Conservation (phyloP, 179 eudicot species). For the Beta lomatogona region DNA sequence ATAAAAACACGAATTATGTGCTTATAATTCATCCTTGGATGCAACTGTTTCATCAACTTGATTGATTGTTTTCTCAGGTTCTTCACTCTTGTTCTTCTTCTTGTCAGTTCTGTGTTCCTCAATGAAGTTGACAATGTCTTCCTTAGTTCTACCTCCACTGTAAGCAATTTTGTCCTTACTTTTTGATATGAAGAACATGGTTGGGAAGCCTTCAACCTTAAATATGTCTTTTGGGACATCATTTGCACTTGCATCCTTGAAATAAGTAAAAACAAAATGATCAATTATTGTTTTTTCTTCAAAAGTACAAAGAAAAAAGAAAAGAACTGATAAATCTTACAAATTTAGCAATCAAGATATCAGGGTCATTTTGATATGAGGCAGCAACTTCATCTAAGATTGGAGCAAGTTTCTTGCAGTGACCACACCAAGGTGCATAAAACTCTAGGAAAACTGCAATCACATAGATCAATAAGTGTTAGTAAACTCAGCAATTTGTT, state of each 20-base stretch:
- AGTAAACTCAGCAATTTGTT: neutral
- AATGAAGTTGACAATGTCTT: constrained; percentile 58
- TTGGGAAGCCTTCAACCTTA: constrained; percentile 69
- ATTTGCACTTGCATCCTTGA: constrained; percentile 81
- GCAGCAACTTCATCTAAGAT: constrained; percentile 73
- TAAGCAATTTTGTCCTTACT: constrained; percentile 52
- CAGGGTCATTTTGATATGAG: constrained; percentile 51
- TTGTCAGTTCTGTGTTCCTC: constrained; percentile 43
- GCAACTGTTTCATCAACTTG: constrained; percentile 12
- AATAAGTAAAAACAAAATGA: neutral
- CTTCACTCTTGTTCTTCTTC: neutral
- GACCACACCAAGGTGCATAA: constrained; percentile 94
- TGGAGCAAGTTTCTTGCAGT: constrained; percentile 77
- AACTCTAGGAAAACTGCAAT: constrained; percentile 71
- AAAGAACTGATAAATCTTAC: constrained; percentile 40
- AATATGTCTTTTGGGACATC: constrained; percentile 59
- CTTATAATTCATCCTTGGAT: constrained; percentile 31
- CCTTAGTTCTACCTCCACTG: constrained; percentile 57
- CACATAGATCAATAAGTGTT: neutral
- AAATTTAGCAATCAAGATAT: constrained; percentile 68
- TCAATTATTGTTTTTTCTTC: neutral
- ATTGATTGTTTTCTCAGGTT: neutral
- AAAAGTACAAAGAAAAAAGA: too few species aligned
- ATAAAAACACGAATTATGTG: neutral
- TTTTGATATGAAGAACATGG: constrained; percentile 62